A percentile compares a stretch with the other conserved stretches of the same genome.
These are phyloP conservation scores for Sordaria brevicollis DNA, from an alignment of 495 filamentous ascomycete species.

Conservation along the genomic window DNA sequence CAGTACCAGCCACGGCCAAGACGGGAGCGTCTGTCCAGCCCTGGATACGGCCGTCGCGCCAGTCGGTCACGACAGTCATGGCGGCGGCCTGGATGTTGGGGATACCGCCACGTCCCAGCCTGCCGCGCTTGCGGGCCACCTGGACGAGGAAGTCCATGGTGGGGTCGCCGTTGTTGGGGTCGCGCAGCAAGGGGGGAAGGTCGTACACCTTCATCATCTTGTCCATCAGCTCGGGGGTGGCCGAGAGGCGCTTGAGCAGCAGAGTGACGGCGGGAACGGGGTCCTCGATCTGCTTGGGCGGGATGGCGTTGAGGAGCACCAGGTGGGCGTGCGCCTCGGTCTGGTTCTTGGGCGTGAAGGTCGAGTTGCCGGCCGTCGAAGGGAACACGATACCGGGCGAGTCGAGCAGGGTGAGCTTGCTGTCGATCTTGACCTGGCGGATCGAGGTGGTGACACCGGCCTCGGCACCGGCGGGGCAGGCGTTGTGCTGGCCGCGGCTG, in stretches of 20 bases:
- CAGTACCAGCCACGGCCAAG: constrained; percentile 39
- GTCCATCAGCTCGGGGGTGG: constrained; percentile 56
- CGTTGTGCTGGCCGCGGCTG: constrained; percentile 40
- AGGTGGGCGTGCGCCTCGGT: constrained; percentile 74
- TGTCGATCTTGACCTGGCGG: constrained; percentile 87
- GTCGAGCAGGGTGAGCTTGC: constrained; percentile 87
- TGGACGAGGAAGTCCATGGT: constrained; percentile 93
- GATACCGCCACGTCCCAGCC: constrained; percentile 80
- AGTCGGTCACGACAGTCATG: constrained; percentile 87
- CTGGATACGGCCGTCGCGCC: constrained; percentile 90
- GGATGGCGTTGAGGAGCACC: constrained; percentile 80
- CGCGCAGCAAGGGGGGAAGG: constrained; percentile 63
- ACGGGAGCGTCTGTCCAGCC: constrained; percentile 78
- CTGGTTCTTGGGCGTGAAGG: constrained; percentile 44
- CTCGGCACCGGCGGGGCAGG: constrained; percentile 84
- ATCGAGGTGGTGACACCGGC: constrained; percentile 87
- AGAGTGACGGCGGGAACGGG: constrained; percentile 76
- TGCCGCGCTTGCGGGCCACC: constrained; percentile 82
- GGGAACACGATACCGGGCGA: constrained; percentile 96
- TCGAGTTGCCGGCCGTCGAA: constrained; percentile 26
- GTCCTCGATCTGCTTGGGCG: constrained; percentile 88
- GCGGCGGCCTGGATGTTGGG: constrained; percentile 83
- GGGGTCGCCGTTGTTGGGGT: constrained; percentile 49
- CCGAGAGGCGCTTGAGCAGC: constrained; percentile 65
- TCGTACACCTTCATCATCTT: constrained; percentile 76